Evolutionary conservation across 768 basidiomycete genomes (phyloP), one percentile per base, ranked within the genome.

Genomic region (Phaffia tasmanica): DNA sequence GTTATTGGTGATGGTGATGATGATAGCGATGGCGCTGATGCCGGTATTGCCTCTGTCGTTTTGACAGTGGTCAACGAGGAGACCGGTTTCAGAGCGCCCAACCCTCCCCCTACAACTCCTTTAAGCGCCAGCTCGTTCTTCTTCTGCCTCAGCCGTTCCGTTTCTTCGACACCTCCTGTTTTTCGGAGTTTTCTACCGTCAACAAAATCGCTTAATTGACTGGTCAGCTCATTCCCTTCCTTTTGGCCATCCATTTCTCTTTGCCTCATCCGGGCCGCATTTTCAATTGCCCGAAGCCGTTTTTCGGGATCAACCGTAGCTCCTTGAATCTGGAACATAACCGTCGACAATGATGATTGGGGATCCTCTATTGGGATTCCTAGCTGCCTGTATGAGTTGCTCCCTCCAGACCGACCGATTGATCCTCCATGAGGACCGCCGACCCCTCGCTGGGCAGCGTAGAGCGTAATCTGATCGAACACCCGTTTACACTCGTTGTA

Each of bases 151-250:
- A 93, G 81, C 65, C 94, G 81, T 78, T 99, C 94, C 27, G 72
- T 70, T 70, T 94, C 90, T 76, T 93, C 89, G 27, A 89, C 87
- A 18, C 91, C 93, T 30, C 93, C 94, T 21, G 93, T 99, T 88
- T 91, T 86, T 81, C 84, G 89, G 75, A 99, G 78, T 79, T 87
- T 92, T 81, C 87, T 88, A 69, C 85, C 83, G 4, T 79, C 81
- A 62, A 99, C 92, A 76, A 98, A 97, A 4, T 87, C 89, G 55
- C 78, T 76, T 71, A 99, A 74, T 79, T 98, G 94, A 18, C 81
- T 80, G 71, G 89, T 83, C 16, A 63, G 42, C 30, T 63, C 67
- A 63, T 69, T 63, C n/a, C 60, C 66, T 71, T 89, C 90, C 25
- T 84, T 84, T 11, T 42, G 35, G 11, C 35, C 35, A 42, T 42